Evolutionary conservation across 192 early-diverging fungal species (phyloP), one percentile per base, ranked within the genome.

Genomic region (Backusella parvicylindrica): DNA sequence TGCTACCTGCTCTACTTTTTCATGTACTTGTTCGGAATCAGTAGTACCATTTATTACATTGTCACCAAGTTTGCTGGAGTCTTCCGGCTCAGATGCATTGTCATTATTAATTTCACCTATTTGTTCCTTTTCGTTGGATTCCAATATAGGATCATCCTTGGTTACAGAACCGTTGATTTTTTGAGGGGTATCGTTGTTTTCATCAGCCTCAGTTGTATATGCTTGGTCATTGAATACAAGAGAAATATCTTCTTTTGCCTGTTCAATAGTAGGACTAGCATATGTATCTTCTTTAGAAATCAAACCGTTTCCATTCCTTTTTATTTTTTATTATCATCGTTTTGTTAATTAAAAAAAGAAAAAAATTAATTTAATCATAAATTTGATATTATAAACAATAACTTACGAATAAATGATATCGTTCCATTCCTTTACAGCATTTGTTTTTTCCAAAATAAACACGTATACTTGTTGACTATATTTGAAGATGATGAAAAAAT

Each of bases 391-490:
- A 21, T 21, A 28, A 28, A 60, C 1, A 60, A 60, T 60, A 60
- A 60, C 53, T 60, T 60, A 60, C 53, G 53, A 60, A 60, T 8
- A 28, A 60, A 60, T 60, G 26, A n/a, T 7, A 28, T 60, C 23
- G 23, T 60, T 60, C 53, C 53, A 60, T 60, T 60, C 53, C 3
- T 60, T 60, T 60, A 60, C 53, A 60, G 53, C 53, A 60, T 60
- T 60, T 60, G 13, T 26, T 12, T 60, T 60, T 28, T 60, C 53
- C 23, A 60, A 60, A 60, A 60, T 28, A 28, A 60, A 60, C 26
- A 60, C 53, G 53, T 60, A 28, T 60, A 60, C 53, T 60, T 60
- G 23, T 26, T 60, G 23, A n/a, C 53, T 60, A 60, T 28, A 60
- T 56, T 8, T 43, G 8, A 60, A 4, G 53, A 60, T 28, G 8